Evolutionary conservation across 306 rosid genomes (phyloP).

Genomic region (Medicago arabica): DNA sequence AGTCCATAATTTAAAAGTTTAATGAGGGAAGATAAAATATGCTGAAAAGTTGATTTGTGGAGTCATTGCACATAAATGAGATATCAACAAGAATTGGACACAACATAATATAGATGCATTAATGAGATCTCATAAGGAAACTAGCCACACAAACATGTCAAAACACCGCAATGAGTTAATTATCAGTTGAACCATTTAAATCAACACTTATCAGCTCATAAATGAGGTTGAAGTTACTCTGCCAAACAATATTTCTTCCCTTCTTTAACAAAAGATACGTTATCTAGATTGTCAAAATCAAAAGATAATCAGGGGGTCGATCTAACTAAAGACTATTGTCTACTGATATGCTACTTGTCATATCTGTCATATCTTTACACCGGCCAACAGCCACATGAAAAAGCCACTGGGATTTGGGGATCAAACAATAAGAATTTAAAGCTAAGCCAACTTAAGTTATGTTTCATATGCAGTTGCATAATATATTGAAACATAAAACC

Average conservation of each 20-base stretch:
- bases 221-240: neutral
- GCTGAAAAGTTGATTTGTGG: no score
- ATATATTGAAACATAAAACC: slow-evolving; percentile 16
- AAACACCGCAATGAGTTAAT: neutral
- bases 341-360: slow-evolving; percentile 14
- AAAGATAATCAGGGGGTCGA: neutral
- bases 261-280: neutral
- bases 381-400: slow-evolving; percentile 1
- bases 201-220: neutral
- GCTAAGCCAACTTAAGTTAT: neutral
- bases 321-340: slow-evolving; percentile 2
- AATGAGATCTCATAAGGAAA: neutral
- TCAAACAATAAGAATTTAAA: slow-evolving; percentile 26
- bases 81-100: neutral
- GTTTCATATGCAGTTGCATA: slow-evolving; percentile 21
- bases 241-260: neutral
- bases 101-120: neutral
- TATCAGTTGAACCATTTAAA: neutral
- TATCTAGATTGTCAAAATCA: neutral
- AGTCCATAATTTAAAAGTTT: no score
- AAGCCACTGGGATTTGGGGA: neutral
- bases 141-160: neutral
- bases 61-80: neutral
- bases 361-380: slow-evolving; percentile 27
- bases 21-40: no score